phyloP scores from a whole-genome alignment of 495 filamentous ascomycete species.

The Cercophora newfieldiana region DNA sequence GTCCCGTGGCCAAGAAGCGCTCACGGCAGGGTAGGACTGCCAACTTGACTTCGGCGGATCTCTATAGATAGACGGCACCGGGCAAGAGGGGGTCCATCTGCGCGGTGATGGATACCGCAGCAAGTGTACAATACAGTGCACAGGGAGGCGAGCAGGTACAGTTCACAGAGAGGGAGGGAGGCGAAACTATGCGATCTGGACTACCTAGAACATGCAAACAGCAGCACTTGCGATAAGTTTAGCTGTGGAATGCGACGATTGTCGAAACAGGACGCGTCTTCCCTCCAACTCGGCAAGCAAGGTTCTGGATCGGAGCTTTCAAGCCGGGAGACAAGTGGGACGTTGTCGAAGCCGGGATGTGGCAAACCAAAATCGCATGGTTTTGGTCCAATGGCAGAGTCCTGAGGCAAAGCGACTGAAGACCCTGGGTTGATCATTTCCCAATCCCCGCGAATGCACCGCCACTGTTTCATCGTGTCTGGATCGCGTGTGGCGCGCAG shows the following conservation, averaged over 20 bases:
- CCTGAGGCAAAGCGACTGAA: slow-evolving; percentile 12
- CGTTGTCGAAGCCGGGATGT: slow-evolving; percentile 12
- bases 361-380: slow-evolving; percentile 12
- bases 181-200: not conserved
- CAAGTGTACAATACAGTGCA: not conserved
- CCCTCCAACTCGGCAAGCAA: not conserved
- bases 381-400: slow-evolving; percentile 17
- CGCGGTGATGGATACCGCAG: not conserved
- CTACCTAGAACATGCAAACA: not conserved
- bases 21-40: not conserved
- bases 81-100: not conserved
- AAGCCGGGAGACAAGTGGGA: not conserved
- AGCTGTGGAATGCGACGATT: not conserved
- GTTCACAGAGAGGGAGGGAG: not conserved
- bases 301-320: slow-evolving; percentile 5
- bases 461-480: slow-evolving; percentile 25
- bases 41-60: not conserved
- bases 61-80: not conserved
- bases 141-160: too few species aligned
- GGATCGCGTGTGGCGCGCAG: slow-evolving; percentile 13
- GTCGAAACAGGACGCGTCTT: not conserved
- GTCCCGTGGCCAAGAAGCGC: slow-evolving; percentile 3
- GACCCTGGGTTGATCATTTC: slow-evolving; percentile 32
- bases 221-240: not conserved
- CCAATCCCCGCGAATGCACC: slow-evolving; percentile 19